phyloP scores from a whole-genome alignment of 495 filamentous ascomycete genomes.

The Neurospora sp. region DNA sequence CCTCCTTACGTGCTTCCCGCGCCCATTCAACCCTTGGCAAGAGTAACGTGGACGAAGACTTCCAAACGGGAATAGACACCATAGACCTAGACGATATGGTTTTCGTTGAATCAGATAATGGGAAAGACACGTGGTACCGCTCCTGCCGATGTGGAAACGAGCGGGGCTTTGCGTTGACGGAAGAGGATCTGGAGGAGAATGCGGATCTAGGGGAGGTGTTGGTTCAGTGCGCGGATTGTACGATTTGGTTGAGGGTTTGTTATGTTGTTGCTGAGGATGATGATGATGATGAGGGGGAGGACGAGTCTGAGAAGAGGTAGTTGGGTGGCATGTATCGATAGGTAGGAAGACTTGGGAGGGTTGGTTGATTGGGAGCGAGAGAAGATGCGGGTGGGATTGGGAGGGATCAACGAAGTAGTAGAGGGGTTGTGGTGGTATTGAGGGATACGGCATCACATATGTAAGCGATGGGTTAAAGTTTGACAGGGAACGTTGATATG shows the following conservation, averaged over 20 bases:
- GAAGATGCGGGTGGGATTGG: neutral
- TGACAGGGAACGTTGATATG: neutral
- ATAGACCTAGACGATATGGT: constrained; percentile 76
- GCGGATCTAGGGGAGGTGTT: constrained; percentile 57
- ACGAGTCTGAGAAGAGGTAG: neutral
- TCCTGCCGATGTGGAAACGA: constrained; percentile 74
- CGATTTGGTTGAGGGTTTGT: constrained; percentile 66
- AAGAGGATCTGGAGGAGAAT: constrained; percentile 60
- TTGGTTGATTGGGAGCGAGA: neutral
- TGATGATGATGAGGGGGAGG: constrained; percentile 16
- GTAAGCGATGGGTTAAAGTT: neutral
- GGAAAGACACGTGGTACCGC: constrained; percentile 48
- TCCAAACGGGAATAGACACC: constrained; percentile 62
- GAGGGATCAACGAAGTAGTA: neutral
- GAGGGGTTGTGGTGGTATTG: neutral
- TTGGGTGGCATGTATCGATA: neutral
- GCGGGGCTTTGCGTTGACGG: constrained; percentile 57
- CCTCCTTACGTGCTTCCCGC: constrained; percentile 19
- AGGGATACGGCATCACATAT: neutral
- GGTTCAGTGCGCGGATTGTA: constrained; percentile 72
- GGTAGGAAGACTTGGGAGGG: neutral
- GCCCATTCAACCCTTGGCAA: no score
- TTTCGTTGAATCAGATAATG: constrained; percentile 34
- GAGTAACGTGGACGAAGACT: no score
- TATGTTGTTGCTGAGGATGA: constrained; percentile 49